Evolutionary conservation across 2,329 filamentous ascomycete genomes (phyloP).

Genomic region (Aspergillus uvarum): DNA sequence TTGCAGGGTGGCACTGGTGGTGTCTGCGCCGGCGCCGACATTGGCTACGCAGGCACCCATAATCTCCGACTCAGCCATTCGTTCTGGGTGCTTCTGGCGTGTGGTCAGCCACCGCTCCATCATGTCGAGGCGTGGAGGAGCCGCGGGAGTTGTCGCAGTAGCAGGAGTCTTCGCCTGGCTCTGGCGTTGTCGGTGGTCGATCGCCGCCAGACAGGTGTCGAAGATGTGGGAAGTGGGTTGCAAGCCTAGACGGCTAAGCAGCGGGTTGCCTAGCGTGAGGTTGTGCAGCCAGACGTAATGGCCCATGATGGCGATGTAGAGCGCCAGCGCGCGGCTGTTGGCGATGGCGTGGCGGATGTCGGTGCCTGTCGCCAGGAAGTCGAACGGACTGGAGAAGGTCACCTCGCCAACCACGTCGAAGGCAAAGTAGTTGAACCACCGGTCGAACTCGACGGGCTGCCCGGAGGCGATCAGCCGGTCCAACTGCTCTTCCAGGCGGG

Average conservation of each 20-base stretch:
- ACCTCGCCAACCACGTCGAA: constrained; percentile 41
- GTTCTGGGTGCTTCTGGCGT: too few species aligned
- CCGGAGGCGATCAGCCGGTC: too few species aligned
- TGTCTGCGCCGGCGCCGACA: constrained; percentile 42
- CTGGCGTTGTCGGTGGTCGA: too few species aligned
- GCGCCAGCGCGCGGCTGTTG: constrained; percentile 30
- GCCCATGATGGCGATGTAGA: constrained; percentile 36
- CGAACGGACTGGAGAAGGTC: constrained; percentile 38
- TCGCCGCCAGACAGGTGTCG: too few species aligned
- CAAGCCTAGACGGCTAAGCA: constrained; percentile 29
- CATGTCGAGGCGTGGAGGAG: too few species aligned
- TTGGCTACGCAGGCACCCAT: constrained; percentile 14
- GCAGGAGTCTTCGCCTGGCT: too few species aligned
- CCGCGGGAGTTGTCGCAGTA: too few species aligned
- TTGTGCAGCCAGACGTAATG: constrained; percentile 38
- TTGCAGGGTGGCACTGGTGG: constrained; percentile 37
- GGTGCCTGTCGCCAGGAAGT: constrained; percentile 33
- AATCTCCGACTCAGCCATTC: too few species aligned
- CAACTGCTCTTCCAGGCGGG: constrained; percentile 25
- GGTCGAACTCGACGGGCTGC: not conserved
- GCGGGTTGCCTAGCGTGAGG: constrained; percentile 38
- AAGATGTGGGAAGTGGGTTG: too few species aligned
- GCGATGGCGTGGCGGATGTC: constrained; percentile 40
- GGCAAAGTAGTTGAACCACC: constrained; percentile 44
- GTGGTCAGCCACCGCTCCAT: too few species aligned